Conservation (phyloP, 305 asterid genomes). For the Fraxinus ornus region DNA sequence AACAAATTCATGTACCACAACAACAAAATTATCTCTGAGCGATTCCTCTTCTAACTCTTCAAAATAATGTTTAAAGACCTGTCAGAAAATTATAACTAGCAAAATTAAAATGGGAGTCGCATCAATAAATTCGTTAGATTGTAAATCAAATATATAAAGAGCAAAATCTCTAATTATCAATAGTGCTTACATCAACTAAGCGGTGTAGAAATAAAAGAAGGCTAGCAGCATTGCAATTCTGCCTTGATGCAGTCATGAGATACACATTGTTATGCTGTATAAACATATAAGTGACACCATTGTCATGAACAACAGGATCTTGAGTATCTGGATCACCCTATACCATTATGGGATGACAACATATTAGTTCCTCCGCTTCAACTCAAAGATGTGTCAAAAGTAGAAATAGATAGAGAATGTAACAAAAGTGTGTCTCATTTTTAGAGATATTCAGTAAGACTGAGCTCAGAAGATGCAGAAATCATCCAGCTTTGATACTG, state of each 20-base stretch:
- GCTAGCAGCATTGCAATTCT: conserved; percentile 96
- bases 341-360: conserved; percentile 26
- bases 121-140: conserved; percentile 9
- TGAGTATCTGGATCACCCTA: conserved; percentile 85
- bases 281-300: conserved; percentile 92
- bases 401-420: not conserved
- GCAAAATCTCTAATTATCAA: conserved; percentile 24
- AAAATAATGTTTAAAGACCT: conserved; percentile 94
- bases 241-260: conserved; percentile 90
- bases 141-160: conserved; percentile 8
- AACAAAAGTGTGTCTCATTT: not conserved
- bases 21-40: conserved; percentile 93
- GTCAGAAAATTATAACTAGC: conserved; percentile 26
- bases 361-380: conserved; percentile 20
- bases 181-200: conserved; percentile 76
- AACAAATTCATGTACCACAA: conserved; percentile 62
- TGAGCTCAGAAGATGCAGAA: not conserved
- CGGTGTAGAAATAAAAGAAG: conserved; percentile 89
- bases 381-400: not conserved
- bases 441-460: not conserved
- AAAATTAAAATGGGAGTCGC: conserved; percentile 16
- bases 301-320: conserved; percentile 84
- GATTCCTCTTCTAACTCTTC: conserved; percentile 96
- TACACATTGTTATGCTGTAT: conserved; percentile 89
- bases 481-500: not conserved